A percentile compares a stretch with the other conserved stretches of the same genome.
Evolutionary conservation across 176 grass and related monocot species (phyloP).

Genomic region (Carex myosuroides): DNA sequence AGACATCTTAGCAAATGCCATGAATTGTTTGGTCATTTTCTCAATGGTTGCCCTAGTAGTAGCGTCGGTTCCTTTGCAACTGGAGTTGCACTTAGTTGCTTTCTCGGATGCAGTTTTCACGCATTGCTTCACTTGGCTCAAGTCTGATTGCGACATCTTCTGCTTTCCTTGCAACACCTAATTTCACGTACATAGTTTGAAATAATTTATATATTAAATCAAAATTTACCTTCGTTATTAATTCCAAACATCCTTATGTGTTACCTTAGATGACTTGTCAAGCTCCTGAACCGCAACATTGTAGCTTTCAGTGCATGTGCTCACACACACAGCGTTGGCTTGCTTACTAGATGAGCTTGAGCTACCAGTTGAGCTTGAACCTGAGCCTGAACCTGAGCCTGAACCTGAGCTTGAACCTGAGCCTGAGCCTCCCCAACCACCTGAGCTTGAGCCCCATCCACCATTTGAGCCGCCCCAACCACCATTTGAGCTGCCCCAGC

Average conservation of each 20-base stretch:
- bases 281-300: background rate
- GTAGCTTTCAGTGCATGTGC: background rate
- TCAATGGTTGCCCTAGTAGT: background rate
- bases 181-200: background rate
- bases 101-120: background rate
- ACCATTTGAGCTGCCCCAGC: too few relatives aligned
- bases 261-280: slow-evolving; percentile 17
- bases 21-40: background rate
- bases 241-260: background rate
- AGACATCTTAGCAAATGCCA: background rate
- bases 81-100: background rate
- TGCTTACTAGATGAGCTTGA: background rate
- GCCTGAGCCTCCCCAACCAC: too few relatives aligned
- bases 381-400: background rate
- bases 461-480: too few relatives aligned
- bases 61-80: background rate
- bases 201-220: too few relatives aligned
- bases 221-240: too few relatives aligned
- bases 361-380: background rate
- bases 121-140: background rate
- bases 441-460: background rate
- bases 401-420: too few relatives aligned
- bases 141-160: background rate
- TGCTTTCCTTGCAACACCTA: slow-evolving; percentile 5
- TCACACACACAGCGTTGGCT: background rate